A percentile compares a stretch with the other conserved stretches of the same genome.
These are phyloP conservation scores for Oryza punctata DNA, from an alignment of 176 grass and related monocot species.

Conservation along the genomic window DNA sequence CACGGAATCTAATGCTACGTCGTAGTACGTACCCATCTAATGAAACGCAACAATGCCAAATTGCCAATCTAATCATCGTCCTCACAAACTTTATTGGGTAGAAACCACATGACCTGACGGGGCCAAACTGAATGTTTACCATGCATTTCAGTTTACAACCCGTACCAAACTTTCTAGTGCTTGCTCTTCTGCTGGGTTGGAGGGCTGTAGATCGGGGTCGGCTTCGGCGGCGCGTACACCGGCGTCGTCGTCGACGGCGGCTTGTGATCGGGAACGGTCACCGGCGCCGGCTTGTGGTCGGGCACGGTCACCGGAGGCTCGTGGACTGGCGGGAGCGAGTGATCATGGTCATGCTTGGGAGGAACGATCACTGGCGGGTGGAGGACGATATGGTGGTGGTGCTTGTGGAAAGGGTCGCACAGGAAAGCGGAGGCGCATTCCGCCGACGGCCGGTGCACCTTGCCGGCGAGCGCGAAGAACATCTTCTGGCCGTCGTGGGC, in stretches of 20 bases:
- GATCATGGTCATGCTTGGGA: background rate
- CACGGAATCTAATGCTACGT: background rate
- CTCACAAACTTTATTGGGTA: slow-evolving; percentile 29
- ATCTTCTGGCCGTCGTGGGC: slow-evolving; percentile 13
- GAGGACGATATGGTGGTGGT: background rate
- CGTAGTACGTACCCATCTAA: background rate
- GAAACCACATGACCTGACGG: background rate
- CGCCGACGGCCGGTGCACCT: slow-evolving; percentile 40
- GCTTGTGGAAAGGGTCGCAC: slow-evolving; percentile 36
- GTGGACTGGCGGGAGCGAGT: background rate
- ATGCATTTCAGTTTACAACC: background rate
- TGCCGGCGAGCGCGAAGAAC: slow-evolving; percentile 42
- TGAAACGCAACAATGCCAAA: background rate
- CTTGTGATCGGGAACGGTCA: background rate
- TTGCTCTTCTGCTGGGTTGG: slow-evolving; percentile 23
- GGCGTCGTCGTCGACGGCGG: background rate
- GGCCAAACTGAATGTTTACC: background rate
- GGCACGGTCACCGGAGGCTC: background rate
- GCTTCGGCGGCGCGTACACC: background rate
- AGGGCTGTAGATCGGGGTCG: slow-evolving; percentile 34
- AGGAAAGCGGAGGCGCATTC: slow-evolving; percentile 54
- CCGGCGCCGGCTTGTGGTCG: slow-evolving; percentile 24
- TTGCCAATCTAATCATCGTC: background rate
- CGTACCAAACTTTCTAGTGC: slow-evolving; percentile 3
- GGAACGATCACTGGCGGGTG: slow-evolving; percentile 14